Conservation (phyloP, 306 rosid genomes). For the Ormosia emarginata region DNA sequence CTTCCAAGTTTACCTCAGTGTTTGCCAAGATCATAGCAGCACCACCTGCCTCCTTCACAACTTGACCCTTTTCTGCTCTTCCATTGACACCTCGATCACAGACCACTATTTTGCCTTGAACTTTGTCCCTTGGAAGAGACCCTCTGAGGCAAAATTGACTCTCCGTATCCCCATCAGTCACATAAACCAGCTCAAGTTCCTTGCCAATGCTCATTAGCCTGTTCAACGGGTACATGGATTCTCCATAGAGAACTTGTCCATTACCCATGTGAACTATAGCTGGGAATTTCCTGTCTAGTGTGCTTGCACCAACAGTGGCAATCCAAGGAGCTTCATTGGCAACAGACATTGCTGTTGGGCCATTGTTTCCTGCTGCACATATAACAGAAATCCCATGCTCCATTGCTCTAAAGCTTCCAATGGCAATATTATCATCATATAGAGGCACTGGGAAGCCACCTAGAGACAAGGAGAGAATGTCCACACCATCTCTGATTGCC, state of each 20-base stretch:
- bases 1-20: constrained; percentile 74
- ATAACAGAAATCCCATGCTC: constrained; percentile 79
- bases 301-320: constrained; percentile 81
- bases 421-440: constrained; percentile 74
- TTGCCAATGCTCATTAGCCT: constrained; percentile 14
- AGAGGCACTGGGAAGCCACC: constrained; percentile 84
- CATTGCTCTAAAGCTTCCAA: constrained; percentile 85
- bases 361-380: constrained; percentile 89
- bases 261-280: constrained; percentile 62
- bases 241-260: constrained; percentile 65
- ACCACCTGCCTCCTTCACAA: constrained; percentile 86
- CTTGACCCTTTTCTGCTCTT: constrained; percentile 88
- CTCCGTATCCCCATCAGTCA: constrained; percentile 40
- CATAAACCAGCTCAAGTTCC: constrained; percentile 62
- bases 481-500: constrained; percentile 83
- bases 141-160: constrained; percentile 71
- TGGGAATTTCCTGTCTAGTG: constrained; percentile 74
- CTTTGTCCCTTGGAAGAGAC: constrained; percentile 74
- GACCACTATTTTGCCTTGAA: constrained; percentile 72
- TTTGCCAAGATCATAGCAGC: constrained; percentile 84
- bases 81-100: constrained; percentile 89
- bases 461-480: constrained; percentile 76
- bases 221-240: constrained; percentile 69
- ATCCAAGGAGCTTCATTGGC: constrained; percentile 98
- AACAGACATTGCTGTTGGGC: constrained; percentile 75